phyloP scores from a whole-genome alignment of 768 basidiomycete genomes.

The Agaricus bisporus region DNA sequence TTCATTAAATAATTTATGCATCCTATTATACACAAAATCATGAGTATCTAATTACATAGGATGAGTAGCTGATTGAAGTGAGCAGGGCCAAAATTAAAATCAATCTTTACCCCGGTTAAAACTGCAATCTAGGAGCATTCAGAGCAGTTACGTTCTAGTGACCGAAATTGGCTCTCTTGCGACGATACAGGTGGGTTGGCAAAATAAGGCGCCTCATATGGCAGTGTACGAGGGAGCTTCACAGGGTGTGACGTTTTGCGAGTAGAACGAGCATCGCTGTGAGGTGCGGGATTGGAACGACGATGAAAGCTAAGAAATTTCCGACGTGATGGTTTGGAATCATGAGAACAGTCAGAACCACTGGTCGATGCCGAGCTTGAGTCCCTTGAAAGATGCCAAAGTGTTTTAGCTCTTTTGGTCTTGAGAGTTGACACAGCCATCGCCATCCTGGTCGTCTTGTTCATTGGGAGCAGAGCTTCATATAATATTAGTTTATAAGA shows the following conservation, averaged over 20 bases:
- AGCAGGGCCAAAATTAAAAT: too few relatives aligned
- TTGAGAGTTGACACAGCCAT: background rate
- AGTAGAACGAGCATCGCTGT: constrained; percentile 18
- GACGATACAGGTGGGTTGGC: constrained; percentile 30
- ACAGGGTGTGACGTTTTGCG: constrained; percentile 23
- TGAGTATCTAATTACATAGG: too few relatives aligned
- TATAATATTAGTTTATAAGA: background rate
- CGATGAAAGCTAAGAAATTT: constrained; percentile 18
- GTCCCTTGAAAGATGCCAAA: background rate
- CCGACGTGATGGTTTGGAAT: constrained; percentile 15
- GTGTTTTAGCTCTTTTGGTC: background rate
- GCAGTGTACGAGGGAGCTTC: constrained; percentile 30
- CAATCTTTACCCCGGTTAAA: too few relatives aligned
- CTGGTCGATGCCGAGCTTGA: constrained; percentile 9
- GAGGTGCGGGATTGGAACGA: constrained; percentile 10
- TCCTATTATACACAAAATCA: too few relatives aligned
- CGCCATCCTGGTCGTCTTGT: background rate
- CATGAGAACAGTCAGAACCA: constrained; percentile 8
- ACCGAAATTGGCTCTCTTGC: constrained; percentile 8
- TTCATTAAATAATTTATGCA: too few relatives aligned
- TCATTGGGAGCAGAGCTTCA: background rate
- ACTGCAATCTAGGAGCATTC: too few relatives aligned
- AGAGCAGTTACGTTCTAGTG: background rate
- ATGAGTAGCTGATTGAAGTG: too few relatives aligned
- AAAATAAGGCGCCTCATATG: constrained; percentile 42